Conservation (phyloP, 163 green algal genomes). For the Scenedesmus sp. region DNA sequence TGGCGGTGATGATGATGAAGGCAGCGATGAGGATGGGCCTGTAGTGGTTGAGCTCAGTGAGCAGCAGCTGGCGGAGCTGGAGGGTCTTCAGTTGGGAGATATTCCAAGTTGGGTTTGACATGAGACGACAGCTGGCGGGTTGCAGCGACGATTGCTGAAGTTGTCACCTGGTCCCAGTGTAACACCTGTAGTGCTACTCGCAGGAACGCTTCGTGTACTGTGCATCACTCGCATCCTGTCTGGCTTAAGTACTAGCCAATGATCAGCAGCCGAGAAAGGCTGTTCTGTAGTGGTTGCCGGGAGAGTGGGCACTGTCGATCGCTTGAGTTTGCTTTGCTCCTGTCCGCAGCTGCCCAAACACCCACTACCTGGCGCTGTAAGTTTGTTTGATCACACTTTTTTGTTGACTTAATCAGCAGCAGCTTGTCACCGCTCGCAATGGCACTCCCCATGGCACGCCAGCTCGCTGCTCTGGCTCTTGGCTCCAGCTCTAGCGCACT, state of each 20-base stretch:
- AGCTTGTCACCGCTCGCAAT: not conserved
- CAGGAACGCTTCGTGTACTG: not conserved
- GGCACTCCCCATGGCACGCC: conserved; percentile 15
- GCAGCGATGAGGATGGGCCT: conserved; percentile 45
- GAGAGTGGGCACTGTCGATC: conserved; percentile 1
- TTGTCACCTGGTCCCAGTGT: not conserved
- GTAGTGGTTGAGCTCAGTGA: conserved; percentile 52
- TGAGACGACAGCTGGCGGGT: not conserved
- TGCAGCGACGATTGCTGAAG: not conserved
- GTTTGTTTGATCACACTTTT: not conserved
- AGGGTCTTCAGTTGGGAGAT: not conserved
- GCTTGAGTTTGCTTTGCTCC: not conserved
- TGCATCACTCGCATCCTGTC: not conserved
- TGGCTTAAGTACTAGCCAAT: not conserved
- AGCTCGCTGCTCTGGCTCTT: conserved; percentile 12
- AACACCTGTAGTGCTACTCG: conserved; percentile 6
- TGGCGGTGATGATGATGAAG: conserved; percentile 10
- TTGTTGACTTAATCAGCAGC: not conserved
- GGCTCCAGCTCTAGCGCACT: conserved; percentile 5
- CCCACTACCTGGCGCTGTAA: not conserved
- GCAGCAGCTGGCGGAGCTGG: conserved; percentile 40
- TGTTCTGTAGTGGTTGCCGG: not conserved
- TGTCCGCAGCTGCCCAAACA: not conserved
- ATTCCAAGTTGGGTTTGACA: not conserved
- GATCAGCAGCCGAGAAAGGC: not conserved